A percentile compares a stretch with the other conserved stretches of the same genome.
Conservation (phyloP, 345 rosid genomes). For the Rhodamnia argentea region DNA sequence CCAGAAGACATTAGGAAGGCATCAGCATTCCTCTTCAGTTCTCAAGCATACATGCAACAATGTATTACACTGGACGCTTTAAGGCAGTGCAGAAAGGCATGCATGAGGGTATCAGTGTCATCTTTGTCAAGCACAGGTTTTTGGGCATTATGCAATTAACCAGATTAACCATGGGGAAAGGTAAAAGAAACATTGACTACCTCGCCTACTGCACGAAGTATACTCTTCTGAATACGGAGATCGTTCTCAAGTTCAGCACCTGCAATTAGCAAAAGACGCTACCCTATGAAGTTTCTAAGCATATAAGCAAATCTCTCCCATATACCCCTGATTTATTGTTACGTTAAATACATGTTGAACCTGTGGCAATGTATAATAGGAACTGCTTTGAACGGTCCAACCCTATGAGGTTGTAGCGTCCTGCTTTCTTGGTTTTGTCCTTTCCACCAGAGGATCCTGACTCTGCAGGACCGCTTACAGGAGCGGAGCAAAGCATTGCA, state of each 20-base stretch:
- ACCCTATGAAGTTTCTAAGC: background rate
- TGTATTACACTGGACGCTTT: background rate
- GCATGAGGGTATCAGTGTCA: background rate
- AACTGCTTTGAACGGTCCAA: slow-evolving; percentile 70
- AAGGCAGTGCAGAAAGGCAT: background rate
- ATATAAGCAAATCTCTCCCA: background rate
- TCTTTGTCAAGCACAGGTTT: background rate
- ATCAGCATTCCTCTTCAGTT: background rate
- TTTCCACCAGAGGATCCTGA: slow-evolving; percentile 62
- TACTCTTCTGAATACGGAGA: slow-evolving; percentile 53
- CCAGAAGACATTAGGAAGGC: background rate
- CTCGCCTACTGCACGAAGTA: slow-evolving; percentile 84
- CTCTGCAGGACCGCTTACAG: slow-evolving; percentile 75
- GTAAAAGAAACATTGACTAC: slow-evolving; percentile 20
- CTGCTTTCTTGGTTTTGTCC: slow-evolving; percentile 87
- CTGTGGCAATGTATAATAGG: slow-evolving; percentile 73
- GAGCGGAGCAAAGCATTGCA: slow-evolving; percentile 77
- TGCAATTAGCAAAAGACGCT: slow-evolving; percentile 14
- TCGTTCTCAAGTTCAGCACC: slow-evolving; percentile 83
- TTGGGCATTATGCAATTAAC: background rate
- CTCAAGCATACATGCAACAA: background rate
- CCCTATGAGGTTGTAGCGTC: slow-evolving; percentile 65
- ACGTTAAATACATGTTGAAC: slow-evolving; percentile 14
- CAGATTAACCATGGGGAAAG: background rate
- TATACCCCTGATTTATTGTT: background rate